Base-by-base conservation (phyloP, 768 basidiomycete genomes). In the Paxillus rubicundulus region DNA sequence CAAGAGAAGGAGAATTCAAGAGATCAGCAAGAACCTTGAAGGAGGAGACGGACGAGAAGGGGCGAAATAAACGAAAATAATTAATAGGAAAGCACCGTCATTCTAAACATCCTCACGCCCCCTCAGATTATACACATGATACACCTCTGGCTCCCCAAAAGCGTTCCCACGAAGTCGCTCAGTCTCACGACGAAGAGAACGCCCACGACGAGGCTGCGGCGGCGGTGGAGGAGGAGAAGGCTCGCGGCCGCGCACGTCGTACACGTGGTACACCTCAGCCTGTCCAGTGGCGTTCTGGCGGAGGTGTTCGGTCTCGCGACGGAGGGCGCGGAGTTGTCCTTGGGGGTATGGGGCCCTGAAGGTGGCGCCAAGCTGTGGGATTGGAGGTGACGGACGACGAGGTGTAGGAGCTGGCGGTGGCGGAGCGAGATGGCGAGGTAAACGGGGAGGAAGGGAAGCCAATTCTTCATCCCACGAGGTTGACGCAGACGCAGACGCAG, bases 221-320 rank as follows among this genome's bases (percentile, higher is more conserved):
- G 24, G 24, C 1, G 24, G 24, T 24, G 24, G 10, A 5, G 30
- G 5, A 2, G 30, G 10, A 30, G 30, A 10, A 30, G 2, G 30
- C 3, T 34, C 18, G 40, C 18, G 17, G 34, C n/a, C 9, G 27
- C 13, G 38, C 34, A 42, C 20, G 18, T 38, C 44, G 20, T 46
- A 21, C 9, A 53, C 52, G 30, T 41, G 36, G 40, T 47, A 48
- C 20, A 47, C 27, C 21, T 40, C 30, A 18, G 47, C 38, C n/a
- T 53, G 45, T 30, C 52, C 45, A 4, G 37, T 32, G 27, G 27
- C 37, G 21, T 53, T 27, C 43, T 53, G 45, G 5, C 52, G 37
- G 21, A 53, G 13, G 7, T 45, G 45, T 28, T 27, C 47, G 13
- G 52, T 45, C 16, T 47, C 52, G 24, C 52, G 52, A 8, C 52